phyloP scores from a whole-genome alignment of 139 green algal species.

The Mychonastes homosphaera region DNA sequence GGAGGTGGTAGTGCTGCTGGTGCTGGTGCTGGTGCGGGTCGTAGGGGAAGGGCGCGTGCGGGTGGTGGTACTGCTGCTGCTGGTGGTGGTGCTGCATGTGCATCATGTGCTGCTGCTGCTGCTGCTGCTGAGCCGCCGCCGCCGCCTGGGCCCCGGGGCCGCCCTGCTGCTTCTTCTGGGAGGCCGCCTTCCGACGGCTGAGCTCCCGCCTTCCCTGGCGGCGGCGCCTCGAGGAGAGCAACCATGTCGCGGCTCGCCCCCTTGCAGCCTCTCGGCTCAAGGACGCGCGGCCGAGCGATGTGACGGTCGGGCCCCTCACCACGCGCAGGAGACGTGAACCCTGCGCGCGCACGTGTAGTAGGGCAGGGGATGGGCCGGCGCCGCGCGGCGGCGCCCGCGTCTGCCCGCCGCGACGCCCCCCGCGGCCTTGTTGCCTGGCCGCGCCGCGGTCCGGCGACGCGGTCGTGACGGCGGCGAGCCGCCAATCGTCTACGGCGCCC shows the following conservation, averaged over 20 bases:
- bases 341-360: no score
- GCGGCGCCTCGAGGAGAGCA: neutral
- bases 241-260: neutral
- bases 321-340: no score
- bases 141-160: neutral
- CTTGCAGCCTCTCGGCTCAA: no score
- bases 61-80: neutral
- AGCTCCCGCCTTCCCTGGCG: neutral
- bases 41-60: neutral
- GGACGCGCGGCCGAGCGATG: no score
- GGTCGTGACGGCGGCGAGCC: no score
- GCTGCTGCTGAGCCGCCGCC: neutral
- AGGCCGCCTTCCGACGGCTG: neutral
- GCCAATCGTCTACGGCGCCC: no score
- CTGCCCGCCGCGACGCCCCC: no score
- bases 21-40: conserved; percentile 2
- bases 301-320: no score
- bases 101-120: neutral
- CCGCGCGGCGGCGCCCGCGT: no score
- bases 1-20: conserved; percentile 2
- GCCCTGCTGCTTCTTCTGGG: neutral
- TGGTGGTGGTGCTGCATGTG: neutral
- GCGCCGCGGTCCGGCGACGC: no score
- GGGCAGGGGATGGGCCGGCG: no score
- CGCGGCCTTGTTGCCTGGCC: no score